Percentiles rank a stretch among this genome's conserved stretches.
Evolutionary conservation across 371 early-diverging fungal genomes (phyloP).

Genomic region (Dentiscutata heterogama): DNA sequence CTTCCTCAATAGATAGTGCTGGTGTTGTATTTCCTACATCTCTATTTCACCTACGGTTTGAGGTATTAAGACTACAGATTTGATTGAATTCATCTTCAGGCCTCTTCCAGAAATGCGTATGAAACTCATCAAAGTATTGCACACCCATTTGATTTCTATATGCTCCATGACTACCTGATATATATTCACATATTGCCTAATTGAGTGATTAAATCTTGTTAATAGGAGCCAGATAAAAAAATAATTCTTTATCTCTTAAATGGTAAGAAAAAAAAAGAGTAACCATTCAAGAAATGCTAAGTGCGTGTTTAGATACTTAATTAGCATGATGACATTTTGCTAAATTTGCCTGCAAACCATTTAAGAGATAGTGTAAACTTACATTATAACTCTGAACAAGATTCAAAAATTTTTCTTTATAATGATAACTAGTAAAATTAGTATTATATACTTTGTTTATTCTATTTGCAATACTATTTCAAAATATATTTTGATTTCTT

Average conservation of each 20-base stretch:
- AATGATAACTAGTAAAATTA: conserved; percentile 33
- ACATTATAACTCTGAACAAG: conserved; percentile 27
- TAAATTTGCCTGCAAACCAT: no score
- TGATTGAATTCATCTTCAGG: background rate
- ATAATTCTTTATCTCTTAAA: no score
- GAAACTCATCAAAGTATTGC: conserved; percentile 37
- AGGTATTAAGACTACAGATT: conserved; percentile 17
- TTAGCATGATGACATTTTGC: no score
- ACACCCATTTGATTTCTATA: conserved; percentile 17
- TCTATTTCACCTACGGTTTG: conserved; percentile 34
- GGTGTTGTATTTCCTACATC: conserved; percentile 35
- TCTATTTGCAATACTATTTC: conserved; percentile 29
- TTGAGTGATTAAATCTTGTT: background rate
- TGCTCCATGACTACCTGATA: conserved; percentile 10
- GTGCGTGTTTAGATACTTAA: no score
- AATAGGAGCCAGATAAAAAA: background rate
- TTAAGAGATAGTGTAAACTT: background rate
- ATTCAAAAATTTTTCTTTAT: conserved; percentile 19
- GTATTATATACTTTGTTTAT: conserved; percentile 25
- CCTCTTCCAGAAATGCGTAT: conserved; percentile 30
- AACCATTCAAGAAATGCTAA: background rate
- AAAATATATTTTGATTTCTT: conserved; percentile 31
- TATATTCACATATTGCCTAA: conserved; percentile 35
- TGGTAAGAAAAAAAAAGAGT: no score
- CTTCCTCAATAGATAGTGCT: conserved; percentile 45